These are phyloP conservation scores for Stemphylium vesicarium DNA, from an alignment of 2,329 filamentous ascomycete genomes.

Conservation along the genomic window DNA sequence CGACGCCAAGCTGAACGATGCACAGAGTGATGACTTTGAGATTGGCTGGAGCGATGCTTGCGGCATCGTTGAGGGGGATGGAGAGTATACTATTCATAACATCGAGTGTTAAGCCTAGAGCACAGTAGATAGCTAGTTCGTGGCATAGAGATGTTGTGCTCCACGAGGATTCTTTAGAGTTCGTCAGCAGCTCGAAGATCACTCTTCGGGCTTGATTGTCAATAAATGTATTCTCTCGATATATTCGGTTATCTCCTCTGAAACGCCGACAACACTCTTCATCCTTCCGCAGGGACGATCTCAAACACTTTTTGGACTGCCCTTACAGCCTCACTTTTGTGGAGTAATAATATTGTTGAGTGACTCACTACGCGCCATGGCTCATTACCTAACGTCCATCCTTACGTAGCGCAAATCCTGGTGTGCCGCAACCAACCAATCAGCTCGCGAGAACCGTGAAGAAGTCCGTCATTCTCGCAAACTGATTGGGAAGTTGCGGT, in stretches of 20 bases:
- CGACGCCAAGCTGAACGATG: slow-evolving; percentile 32
- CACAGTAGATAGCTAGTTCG: neutral
- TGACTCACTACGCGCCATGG: no score
- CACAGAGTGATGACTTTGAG: slow-evolving; percentile 39
- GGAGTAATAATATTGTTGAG: no score
- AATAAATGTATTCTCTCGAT: neutral
- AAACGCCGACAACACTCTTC: neutral
- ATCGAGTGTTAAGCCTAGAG: slow-evolving; percentile 1
- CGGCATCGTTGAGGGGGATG: slow-evolving; percentile 45
- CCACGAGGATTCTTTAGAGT: neutral
- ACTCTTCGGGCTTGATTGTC: neutral
- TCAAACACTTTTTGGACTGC: no score
- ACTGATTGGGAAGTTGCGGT: no score
- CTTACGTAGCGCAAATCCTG: no score
- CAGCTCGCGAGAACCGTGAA: no score
- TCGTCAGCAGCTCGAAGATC: neutral
- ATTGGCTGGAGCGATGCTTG: slow-evolving; percentile 49
- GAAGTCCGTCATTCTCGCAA: no score
- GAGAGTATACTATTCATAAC: slow-evolving; percentile 9
- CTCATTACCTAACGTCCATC: no score
- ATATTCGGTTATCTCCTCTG: neutral
- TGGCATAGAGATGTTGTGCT: neutral
- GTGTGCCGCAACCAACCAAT: no score
- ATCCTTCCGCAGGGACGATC: neutral
- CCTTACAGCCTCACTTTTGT: no score